These are phyloP conservation scores for Fusarium setosum DNA, from an alignment of 2,329 filamentous ascomycete genomes.

Conservation along the genomic window DNA sequence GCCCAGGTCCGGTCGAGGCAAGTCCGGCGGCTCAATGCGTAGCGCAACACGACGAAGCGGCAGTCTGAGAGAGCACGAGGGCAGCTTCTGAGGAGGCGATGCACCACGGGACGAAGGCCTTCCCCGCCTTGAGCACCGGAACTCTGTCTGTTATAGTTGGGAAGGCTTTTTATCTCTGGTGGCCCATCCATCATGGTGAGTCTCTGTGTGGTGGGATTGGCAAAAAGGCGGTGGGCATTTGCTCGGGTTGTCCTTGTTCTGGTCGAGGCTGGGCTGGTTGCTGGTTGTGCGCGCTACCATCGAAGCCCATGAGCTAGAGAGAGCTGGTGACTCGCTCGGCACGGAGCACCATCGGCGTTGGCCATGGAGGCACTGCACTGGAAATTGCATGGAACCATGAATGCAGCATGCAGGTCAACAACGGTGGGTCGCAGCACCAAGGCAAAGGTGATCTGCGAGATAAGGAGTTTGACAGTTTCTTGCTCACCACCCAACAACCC, in stretches of 20 bases:
- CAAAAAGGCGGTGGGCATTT: constrained; percentile 36
- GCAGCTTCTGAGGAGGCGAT: constrained; percentile 7
- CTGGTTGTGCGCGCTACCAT: constrained; percentile 21
- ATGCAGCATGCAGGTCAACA: constrained; percentile 36
- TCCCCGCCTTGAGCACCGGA: constrained; percentile 12
- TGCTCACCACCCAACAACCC: constrained; percentile 9
- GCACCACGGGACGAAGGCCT: constrained; percentile 8
- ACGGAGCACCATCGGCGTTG: constrained; percentile 32
- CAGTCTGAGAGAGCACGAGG: constrained; percentile 19
- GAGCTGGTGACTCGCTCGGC: constrained; percentile 26
- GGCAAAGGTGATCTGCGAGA: constrained; percentile 31
- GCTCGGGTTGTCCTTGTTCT: constrained; percentile 2
- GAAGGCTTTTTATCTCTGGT: neutral
- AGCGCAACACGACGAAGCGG: constrained; percentile 14
- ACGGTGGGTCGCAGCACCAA: constrained; percentile 26
- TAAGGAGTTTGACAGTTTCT: constrained; percentile 21
- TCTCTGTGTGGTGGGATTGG: constrained; percentile 15
- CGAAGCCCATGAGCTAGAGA: constrained; percentile 21
- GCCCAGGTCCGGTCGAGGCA: constrained; percentile 21
- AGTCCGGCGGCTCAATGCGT: constrained; percentile 19
- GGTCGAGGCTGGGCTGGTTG: constrained; percentile 6
- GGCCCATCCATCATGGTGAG: neutral
- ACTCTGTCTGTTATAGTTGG: neutral
- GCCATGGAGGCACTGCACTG: constrained; percentile 12
- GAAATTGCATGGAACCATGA: constrained; percentile 40